Conservation (phyloP, 257 asterid species). For the Nicotiana noctiflora region DNA sequence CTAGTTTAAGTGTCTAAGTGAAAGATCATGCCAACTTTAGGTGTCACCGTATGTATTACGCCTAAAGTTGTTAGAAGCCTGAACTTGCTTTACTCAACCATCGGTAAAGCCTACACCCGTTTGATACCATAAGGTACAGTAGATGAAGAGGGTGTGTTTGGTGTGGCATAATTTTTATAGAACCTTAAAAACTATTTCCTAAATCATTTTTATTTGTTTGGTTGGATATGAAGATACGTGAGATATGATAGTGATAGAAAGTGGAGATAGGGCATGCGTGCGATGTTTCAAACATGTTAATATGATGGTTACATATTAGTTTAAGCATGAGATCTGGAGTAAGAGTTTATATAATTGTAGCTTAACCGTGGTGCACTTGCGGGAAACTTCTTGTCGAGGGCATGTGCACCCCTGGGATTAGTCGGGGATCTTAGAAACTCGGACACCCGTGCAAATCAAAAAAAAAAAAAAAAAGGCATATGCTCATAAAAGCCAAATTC, state of each 20-base stretch:
- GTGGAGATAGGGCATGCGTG: background rate
- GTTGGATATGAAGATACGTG: background rate
- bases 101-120: background rate
- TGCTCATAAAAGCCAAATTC: conserved; percentile 1
- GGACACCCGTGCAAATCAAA: too few relatives aligned
- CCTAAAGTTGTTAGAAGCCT: background rate
- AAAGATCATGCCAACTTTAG: too few relatives aligned
- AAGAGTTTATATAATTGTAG: background rate
- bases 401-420: too few relatives aligned
- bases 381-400: too few relatives aligned
- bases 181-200: background rate
- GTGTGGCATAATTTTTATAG: background rate
- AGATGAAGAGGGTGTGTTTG: background rate
- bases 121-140: background rate
- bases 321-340: background rate
- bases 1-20: too few relatives aligned
- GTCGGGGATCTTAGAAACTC: too few relatives aligned
- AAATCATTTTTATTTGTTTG: background rate
- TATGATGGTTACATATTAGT: background rate
- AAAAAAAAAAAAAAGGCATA: background rate
- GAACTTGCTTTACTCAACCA: background rate
- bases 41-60: too few relatives aligned
- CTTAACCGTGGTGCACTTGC: too few relatives aligned
- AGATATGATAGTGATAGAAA: background rate
- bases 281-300: background rate